Evolutionary conservation across 2,329 filamentous ascomycete genomes (phyloP).

Genomic region (Stachybotrys chlorohalonatus): DNA sequence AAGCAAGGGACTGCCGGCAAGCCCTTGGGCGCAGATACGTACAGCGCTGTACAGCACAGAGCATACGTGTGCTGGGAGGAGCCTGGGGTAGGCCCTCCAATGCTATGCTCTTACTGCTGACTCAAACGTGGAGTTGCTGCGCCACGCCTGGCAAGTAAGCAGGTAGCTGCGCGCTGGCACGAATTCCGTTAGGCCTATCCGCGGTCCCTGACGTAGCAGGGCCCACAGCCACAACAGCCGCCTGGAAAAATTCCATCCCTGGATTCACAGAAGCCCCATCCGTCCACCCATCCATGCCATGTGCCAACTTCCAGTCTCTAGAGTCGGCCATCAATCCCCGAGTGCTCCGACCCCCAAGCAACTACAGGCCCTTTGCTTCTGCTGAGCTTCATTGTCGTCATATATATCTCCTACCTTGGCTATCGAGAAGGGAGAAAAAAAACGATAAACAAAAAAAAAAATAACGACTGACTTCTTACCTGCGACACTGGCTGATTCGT

Average conservation of each 20-base stretch:
- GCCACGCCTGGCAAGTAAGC: background rate
- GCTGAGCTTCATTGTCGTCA: background rate
- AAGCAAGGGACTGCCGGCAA: no score
- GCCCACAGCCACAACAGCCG: background rate
- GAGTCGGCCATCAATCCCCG: background rate
- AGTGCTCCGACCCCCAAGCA: background rate
- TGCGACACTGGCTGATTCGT: no score
- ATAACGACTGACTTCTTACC: no score
- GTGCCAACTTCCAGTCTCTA: no score
- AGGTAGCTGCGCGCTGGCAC: background rate
- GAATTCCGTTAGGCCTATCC: background rate
- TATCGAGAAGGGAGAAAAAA: no score
- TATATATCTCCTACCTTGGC: no score
- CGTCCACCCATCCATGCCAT: background rate
- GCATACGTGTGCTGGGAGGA: no score
- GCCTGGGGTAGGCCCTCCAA: no score
- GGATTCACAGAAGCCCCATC: background rate
- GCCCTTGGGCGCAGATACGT: no score
- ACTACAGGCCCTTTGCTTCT: background rate
- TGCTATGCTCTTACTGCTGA: no score
- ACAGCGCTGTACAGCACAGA: no score
- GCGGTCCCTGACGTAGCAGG: background rate
- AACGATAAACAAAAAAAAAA: no score
- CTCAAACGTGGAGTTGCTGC: background rate
- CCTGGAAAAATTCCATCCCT: background rate